Base-by-base conservation (phyloP, 805 yeast species). In the Candida morakotiae region DNA sequence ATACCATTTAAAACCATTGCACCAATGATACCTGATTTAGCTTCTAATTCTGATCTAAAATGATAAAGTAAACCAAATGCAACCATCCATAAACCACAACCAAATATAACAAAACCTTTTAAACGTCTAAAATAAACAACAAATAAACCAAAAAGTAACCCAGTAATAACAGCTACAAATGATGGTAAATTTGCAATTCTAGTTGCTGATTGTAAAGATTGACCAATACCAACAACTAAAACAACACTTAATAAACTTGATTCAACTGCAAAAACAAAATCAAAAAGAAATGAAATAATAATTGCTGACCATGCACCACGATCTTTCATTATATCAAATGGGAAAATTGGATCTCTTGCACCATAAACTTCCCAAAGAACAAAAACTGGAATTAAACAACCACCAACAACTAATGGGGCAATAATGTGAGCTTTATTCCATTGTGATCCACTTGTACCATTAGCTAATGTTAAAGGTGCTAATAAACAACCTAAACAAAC, bases 281-380 rank as follows among this genome's bases (percentile, higher is more conserved):
- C 74, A 41, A 81, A 65, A 43, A 82, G 58, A 40, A 81, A 57
- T 2, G 77, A 81, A 43, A 82, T 69, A 21, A 67, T 51, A 40
- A 81, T 51, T n/a, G 89, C 83, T 10, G 86, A 64, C 83, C 86
- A 81, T 22, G 83, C 80, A 43, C 83, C 85, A 47, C 87, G 74
- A 56, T 84, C 85, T 41, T 66, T 75, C 51, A 84, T 53, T 43
- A 81, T 64, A 10, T 64, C 56, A 45, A 65, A 63, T 14, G 93
- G 91, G 14, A 77, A 57, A 29, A 85, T 53, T n/a, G 94, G 93
- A 49, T 72, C 67, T 34, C 55, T 62, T 14, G 88, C 77, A 42
- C 62, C 64, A 41, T 64, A 67, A 19, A 55, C 42, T 56, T 84
- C 93, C 80, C 83, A 83, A 15, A 56, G n/a, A 11, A 71, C 49